Evolutionary conservation across 2,329 filamentous ascomycete genomes (phyloP), one percentile per base, ranked within the genome.

Genomic region (Xylaria sp.): DNA sequence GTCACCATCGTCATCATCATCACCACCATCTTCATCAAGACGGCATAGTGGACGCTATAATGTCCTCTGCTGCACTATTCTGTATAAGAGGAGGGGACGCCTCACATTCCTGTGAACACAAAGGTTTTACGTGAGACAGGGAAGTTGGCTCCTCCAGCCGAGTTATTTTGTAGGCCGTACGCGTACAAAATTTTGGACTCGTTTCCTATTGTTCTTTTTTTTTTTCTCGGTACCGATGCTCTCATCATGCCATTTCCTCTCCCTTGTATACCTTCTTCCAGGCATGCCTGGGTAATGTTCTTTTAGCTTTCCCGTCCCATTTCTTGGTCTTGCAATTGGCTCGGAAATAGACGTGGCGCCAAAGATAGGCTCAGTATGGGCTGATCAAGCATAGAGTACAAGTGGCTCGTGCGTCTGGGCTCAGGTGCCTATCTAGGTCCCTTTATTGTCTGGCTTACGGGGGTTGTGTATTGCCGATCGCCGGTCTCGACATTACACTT

Each of bases 391-490:
- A 58, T 59, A 29, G 59, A 68, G 68, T 27, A 59, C 61, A 63
- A 66, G 69, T 70, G 66, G 62, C 62, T 66, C 59, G 61, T 69
- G 60, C 55, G 4, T 13, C 53, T 40, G n/a, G n/a, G 18, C 40
- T 18, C 6, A 21, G 16, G 40, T 44, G 16, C 16, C 40, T 44
- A 44, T 18, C 13, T 10, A 35, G 32, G 32, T 35, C 8, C 25
- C 23, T 27, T 10, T 21, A 13, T 51, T 51, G 23, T 51, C 21
- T 27, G 25, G n/a, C 27, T 27, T 35, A 32, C 50, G 21, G 12
- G 23, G 27, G 13, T 6, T 18, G 16, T 29, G 29, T 51, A 40
- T 48, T 27, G 42, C 57, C 25, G 42, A 25, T 29, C 44, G 13
- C 23, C 48, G 48, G 18, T 47, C 25, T 63, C 25, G 12, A 47